Percentiles rank a stretch among this genome's conserved stretches.
Conservation (phyloP, 2,329 filamentous ascomycete genomes). For the Arthrinium phaeospermum region DNA sequence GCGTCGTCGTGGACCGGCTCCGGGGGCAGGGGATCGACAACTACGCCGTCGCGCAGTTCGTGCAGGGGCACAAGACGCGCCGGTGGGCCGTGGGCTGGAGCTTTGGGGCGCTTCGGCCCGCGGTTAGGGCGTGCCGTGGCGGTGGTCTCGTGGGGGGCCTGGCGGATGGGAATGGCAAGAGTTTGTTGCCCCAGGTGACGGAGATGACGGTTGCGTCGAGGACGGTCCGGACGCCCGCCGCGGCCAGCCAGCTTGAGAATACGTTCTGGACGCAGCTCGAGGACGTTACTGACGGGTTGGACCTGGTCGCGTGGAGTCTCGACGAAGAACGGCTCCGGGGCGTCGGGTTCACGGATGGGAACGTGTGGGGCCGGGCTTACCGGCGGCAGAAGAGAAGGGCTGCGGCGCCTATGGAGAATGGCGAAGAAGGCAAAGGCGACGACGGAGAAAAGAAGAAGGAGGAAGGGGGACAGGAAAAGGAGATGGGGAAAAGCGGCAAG, state of each 20-base stretch:
- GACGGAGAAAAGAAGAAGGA: slow-evolving; percentile 24
- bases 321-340: slow-evolving; percentile 58
- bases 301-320: slow-evolving; percentile 70
- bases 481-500: not conserved
- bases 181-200: slow-evolving; percentile 49
- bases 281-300: slow-evolving; percentile 57
- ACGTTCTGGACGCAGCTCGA: slow-evolving; percentile 44
- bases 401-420: not conserved
- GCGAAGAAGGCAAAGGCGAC: not conserved
- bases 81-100: slow-evolving; percentile 93
- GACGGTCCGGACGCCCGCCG: slow-evolving; percentile 35
- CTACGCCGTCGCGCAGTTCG: slow-evolving; percentile 80
- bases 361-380: slow-evolving; percentile 81
- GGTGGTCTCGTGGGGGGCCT: slow-evolving; percentile 28
- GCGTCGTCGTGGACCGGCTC: slow-evolving; percentile 65
- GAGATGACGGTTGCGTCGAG: slow-evolving; percentile 46
- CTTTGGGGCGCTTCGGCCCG: slow-evolving; percentile 70
- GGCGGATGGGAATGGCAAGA: slow-evolving; percentile 40
- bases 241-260: slow-evolving; percentile 34
- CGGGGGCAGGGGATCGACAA: slow-evolving; percentile 68
- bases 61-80: slow-evolving; percentile 78
- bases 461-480: slow-evolving; percentile 24
- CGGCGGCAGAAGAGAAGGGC: slow-evolving; percentile 60
- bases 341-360: slow-evolving; percentile 67
- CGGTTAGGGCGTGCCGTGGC: slow-evolving; percentile 48